Evolutionary conservation across 2,329 filamentous ascomycete species (phyloP), one percentile per base, ranked within the genome.

Genomic region (Lithohypha guttulata): DNA sequence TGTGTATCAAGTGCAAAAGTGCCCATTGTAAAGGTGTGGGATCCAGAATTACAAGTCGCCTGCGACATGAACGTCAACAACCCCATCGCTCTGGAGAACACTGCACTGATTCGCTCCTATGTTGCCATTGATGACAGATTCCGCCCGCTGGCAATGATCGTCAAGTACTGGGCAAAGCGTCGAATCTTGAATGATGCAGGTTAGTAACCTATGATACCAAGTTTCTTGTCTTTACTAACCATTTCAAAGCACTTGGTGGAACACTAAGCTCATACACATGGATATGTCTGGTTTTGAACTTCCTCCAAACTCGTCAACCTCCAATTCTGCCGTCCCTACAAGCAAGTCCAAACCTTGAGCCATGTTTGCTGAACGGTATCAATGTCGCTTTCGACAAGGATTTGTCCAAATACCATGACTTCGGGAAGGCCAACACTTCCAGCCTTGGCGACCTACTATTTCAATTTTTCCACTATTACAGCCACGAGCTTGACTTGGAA

Each of bases 11-110:
- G 82, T 28, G 91, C 91, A 43, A 96, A 95, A 62, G 91, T 98
- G 10, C 89, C 91, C 3, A 98, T 98, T 55, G 91, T 98, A 51
- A 96, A 96, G 66, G 84, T 94, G 41, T 98, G 91, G 87, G 91
- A 98, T 58, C 91, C 91, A 2, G 85, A 94, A 59, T 69, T 95
- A 42, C 70, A 79, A 48, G 69, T 98, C 35, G 83, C 86, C 11
- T 95, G 87, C 59, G 91, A 98, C 58, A 91, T 98, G 81, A 98
- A 98, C 53, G 87, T 98, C 64, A 98, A 98, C 66, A 98, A 96
- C 54, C 91, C 87, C 0, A 63, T 93, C 38, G 91, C 91, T 3
- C 68, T 98, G 45, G 87, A 96, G 60, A 98, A 98, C 55, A 98
- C 91, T 10, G 78, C 87, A 35, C 93, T 98, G 87, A 91, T 98